Conservation (phyloP, 345 rosid species). For the Anastatica hierochuntica region DNA sequence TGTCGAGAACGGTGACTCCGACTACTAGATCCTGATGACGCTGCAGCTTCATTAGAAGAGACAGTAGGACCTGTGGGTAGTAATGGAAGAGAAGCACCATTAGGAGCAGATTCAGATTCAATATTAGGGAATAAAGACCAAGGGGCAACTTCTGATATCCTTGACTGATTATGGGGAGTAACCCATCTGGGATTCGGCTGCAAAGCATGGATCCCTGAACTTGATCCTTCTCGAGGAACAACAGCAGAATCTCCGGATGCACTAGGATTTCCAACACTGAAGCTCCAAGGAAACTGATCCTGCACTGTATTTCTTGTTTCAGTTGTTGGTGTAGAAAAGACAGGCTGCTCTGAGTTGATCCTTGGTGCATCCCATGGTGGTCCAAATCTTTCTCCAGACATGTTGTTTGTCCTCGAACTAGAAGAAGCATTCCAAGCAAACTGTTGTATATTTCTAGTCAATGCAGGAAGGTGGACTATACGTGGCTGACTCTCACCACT, state of each 20-base stretch:
- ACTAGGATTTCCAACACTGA: slow-evolving; percentile 40
- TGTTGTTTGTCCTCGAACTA: slow-evolving; percentile 40
- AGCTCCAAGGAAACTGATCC: slow-evolving; percentile 53
- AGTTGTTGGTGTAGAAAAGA: slow-evolving; percentile 38
- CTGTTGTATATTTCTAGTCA: slow-evolving; percentile 37
- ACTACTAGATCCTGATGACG: slow-evolving; percentile 37
- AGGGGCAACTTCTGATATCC: slow-evolving; percentile 49
- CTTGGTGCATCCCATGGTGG: slow-evolving; percentile 38
- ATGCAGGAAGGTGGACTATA: slow-evolving; percentile 31
- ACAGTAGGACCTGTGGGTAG: slow-evolving; percentile 44
- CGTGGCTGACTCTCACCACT: slow-evolving; percentile 37
- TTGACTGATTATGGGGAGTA: slow-evolving; percentile 36
- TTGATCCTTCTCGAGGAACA: slow-evolving; percentile 32
- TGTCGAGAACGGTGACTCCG: slow-evolving; percentile 39
- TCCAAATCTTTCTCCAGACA: slow-evolving; percentile 35
- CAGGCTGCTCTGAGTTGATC: slow-evolving; percentile 40
- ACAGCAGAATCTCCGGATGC: slow-evolving; percentile 37
- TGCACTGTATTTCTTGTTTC: slow-evolving; percentile 50
- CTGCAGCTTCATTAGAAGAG: slow-evolving; percentile 37
- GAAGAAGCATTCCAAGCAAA: slow-evolving; percentile 54
- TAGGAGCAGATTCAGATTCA: slow-evolving; percentile 41
- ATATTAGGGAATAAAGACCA: slow-evolving; percentile 57
- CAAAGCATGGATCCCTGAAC: slow-evolving; percentile 47
- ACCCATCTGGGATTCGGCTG: slow-evolving; percentile 44
- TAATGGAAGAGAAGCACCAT: slow-evolving; percentile 41